Evolutionary conservation across 768 basidiomycete genomes (phyloP).

Genomic region (Mycena maculata): DNA sequence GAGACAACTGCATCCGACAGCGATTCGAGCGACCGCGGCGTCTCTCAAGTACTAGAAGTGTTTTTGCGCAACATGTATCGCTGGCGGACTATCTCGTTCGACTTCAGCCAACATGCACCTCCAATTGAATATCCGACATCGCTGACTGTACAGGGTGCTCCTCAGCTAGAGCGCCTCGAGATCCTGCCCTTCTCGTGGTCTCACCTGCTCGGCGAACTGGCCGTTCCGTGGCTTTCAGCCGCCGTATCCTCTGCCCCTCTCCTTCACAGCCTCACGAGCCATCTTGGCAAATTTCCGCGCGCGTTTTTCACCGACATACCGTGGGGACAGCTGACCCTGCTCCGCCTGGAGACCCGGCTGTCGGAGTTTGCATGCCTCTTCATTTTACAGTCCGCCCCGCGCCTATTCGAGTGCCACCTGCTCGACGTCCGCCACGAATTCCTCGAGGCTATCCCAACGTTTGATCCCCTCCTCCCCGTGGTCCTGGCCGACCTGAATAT

Average conservation of each 20-base stretch:
- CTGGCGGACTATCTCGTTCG: constrained; percentile 17
- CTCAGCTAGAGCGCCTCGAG: constrained; percentile 24
- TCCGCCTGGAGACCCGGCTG: constrained; percentile 20
- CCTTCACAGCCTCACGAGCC: constrained; percentile 23
- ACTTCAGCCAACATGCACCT: constrained; percentile 25
- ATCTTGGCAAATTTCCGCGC: constrained; percentile 15
- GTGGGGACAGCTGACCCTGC: constrained; percentile 23
- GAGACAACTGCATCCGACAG: not conserved
- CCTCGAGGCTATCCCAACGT: constrained; percentile 10
- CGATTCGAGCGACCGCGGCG: constrained; percentile 2
- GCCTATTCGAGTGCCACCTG: constrained; percentile 28
- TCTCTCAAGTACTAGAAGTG: constrained; percentile 15
- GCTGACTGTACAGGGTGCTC: constrained; percentile 23
- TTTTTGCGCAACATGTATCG: constrained; percentile 26
- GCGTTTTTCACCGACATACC: constrained; percentile 12
- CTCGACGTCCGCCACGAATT: constrained; percentile 18
- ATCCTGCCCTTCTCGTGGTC: constrained; percentile 29
- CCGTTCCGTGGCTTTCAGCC: constrained; percentile 10
- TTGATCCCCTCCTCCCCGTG: constrained; percentile 13
- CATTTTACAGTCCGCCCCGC: constrained; percentile 20
- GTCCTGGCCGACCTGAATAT: constrained; percentile 9
- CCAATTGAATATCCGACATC: constrained; percentile 20
- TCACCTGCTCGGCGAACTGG: constrained; percentile 12
- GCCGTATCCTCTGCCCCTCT: constrained; percentile 14
- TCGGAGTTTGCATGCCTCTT: constrained; percentile 23